Base-by-base conservation (phyloP, 1,284 basidiomycete species). In the Phellopilus nigrolimitatus region DNA sequence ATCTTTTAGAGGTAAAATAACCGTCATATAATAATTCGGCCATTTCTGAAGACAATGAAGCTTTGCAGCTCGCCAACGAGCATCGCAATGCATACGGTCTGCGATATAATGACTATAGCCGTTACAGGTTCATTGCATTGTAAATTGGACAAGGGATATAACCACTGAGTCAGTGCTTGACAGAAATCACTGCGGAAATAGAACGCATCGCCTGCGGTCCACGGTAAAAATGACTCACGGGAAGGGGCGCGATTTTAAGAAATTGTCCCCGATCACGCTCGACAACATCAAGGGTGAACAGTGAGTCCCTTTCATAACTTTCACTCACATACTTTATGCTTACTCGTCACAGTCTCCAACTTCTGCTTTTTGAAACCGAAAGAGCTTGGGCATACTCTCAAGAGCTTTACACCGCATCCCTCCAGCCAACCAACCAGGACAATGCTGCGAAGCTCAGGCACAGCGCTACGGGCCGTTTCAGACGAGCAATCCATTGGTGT, bases 351-450 rank as follows among this genome's bases (percentile, higher is more conserved):
- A 91, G 88, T 60, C 76, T 95, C 6, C 84, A 95, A 60, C 75
- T 97, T 1, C 71, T 94, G 36, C 76, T 97, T 8, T 86, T 94
- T 62, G 91, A 94, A 64, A 80, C 91, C 4, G 94, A 97, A 68
- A 82, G 94, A 43, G 88, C 91, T n/a, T 93, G 92, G 82, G 84
- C 91, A 0, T 84, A 91, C 67, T 84, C 91, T 7, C 90, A 94
- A 67, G 90, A 93, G 58, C 76, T 95, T 36, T 73, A 77, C 49
- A 66, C 77, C 2, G 68, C 76, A 48, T 71, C 83, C 9, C 67
- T 78, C 12, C 75, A 78, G 43, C 78, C 80, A 13, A 64, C 68
- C 12, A 79, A 79, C 58, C 68, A 74, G 43, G 71, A 72, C 4
- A 69, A 73, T 24, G 73, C 82, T 15, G 73, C 75, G 36, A 70